Evolutionary conservation across 768 basidiomycete species (phyloP).

Genomic region (Gelatoporia subvermispora): DNA sequence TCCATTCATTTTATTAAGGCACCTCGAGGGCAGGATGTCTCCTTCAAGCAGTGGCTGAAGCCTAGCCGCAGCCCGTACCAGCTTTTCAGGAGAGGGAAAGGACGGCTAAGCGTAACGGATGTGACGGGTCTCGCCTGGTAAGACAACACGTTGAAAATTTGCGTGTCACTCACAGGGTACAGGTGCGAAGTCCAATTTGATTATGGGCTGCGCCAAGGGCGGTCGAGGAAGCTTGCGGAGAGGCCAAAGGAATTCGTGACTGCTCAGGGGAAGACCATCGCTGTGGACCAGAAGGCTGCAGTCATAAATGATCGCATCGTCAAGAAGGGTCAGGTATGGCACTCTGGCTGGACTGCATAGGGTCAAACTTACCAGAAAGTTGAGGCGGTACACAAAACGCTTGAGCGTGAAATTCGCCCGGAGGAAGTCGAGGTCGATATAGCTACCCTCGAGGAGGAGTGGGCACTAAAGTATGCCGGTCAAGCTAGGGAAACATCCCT

Average conservation of each 20-base stretch:
- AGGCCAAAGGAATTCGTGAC: conserved; percentile 57
- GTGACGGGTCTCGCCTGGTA: conserved; percentile 59
- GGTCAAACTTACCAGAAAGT: neutral
- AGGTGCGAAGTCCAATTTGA: conserved; percentile 84
- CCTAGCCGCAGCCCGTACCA: conserved; percentile 30
- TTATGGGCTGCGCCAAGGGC: conserved; percentile 61
- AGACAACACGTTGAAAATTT: conserved; percentile 8
- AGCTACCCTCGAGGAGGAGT: conserved; percentile 61
- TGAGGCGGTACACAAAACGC: conserved; percentile 63
- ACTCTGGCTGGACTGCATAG: neutral
- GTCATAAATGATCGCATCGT: conserved; percentile 48
- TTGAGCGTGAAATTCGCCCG: conserved; percentile 69
- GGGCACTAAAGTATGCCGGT: conserved; percentile 60
- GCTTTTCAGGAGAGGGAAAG: conserved; percentile 39
- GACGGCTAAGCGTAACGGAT: conserved; percentile 56
- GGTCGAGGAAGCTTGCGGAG: conserved; percentile 40
- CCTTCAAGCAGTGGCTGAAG: neutral
- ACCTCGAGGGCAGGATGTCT: neutral
- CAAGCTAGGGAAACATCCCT: neutral
- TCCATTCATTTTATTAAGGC: conserved; percentile 10
- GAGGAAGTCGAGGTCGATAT: conserved; percentile 50
- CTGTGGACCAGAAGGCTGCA: conserved; percentile 47
- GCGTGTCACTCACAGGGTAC: neutral
- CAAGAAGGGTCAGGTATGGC: conserved; percentile 46
- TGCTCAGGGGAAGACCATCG: conserved; percentile 54